Evolutionary conservation across 139 green algal species (phyloP), one percentile per base, ranked within the genome.

Genomic region (Volvox reticuliferus): DNA sequence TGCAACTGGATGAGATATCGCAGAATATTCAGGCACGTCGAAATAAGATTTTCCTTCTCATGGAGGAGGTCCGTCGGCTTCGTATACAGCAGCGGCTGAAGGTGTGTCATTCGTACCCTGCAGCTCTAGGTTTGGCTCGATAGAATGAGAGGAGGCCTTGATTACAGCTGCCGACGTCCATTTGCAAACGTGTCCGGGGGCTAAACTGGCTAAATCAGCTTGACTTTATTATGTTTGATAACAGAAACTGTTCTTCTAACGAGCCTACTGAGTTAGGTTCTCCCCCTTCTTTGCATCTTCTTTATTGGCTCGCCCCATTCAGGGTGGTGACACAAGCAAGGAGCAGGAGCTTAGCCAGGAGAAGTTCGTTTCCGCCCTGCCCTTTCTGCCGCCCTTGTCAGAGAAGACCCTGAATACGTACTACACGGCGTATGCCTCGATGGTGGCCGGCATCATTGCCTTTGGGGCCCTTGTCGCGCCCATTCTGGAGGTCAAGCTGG

Each of bases 21-120:
- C 37, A 95, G 1, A 97, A 96, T 86, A 98, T 99, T 79, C 80
- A 95, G 37, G 79, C 92, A 0, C 94, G 98, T 9, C 93, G 97
- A 37, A 99, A 98, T 85, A 94, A 88, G 32, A 99, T 99, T 33
- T 99, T 99, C 90, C 89, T 99, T 79, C 95, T 99, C 16, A 98
- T 99, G 96, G 98, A 99, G 92, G 98, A 99, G 91, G 95, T 99
- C 18, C 94, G 98, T 18, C 94, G 98, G 5, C 94, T 99, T 77
- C 94, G 98, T 24, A 99, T 99, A 82, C 98, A 99, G 95, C 95
- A 98, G 90, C 93, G 96, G 6, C 78, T 99, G n/a, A 98, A 98
- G 96, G 97, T 94, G 65, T 44, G 91, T 78, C 28, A 16, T 12
- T 24, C 2, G 65, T 24, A 9, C 65, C 65, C 24, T 16, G 9